Conservation (phyloP, 305 asterid genomes). For the Ajuga reptans region DNA sequence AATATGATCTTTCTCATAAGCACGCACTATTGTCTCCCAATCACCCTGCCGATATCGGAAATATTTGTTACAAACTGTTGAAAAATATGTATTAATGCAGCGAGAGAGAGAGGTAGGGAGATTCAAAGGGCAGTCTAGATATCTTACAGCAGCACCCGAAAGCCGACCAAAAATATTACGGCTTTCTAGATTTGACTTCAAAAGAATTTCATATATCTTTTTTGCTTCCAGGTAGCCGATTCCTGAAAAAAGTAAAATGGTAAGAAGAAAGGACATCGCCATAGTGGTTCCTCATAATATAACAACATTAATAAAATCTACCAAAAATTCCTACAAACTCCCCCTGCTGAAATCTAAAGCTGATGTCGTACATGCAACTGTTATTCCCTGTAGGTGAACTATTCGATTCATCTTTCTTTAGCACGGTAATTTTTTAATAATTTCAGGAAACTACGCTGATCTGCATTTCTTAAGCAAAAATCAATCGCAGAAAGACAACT, state of each 20-base stretch:
- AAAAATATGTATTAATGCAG: neutral
- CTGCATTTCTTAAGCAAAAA: neutral
- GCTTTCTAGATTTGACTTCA: slow-evolving; percentile 75
- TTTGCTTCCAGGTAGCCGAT: slow-evolving; percentile 82
- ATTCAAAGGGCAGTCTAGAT: slow-evolving; percentile 22
- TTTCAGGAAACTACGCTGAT: neutral
- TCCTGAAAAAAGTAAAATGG: slow-evolving; percentile 39
- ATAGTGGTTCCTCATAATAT: neutral
- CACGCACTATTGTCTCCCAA: slow-evolving; percentile 85
- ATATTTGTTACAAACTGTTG: slow-evolving; percentile 10
- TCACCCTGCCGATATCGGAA: slow-evolving; percentile 55
- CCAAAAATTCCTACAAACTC: slow-evolving; percentile 2
- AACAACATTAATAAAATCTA: slow-evolving; percentile 2
- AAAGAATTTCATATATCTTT: slow-evolving; percentile 65
- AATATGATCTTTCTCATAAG: slow-evolving; percentile 79
- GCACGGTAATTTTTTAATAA: neutral
- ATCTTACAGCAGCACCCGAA: slow-evolving; percentile 97
- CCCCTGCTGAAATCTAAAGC: neutral
- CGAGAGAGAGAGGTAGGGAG: neutral
- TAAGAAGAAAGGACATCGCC: neutral
- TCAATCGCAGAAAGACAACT: neutral
- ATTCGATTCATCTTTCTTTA: neutral
- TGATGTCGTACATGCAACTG: neutral
- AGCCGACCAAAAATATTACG: slow-evolving; percentile 97
- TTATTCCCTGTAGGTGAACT: neutral